Conservation (phyloP, 495 filamentous ascomycete genomes). For the Jackrogersella multiformis region DNA sequence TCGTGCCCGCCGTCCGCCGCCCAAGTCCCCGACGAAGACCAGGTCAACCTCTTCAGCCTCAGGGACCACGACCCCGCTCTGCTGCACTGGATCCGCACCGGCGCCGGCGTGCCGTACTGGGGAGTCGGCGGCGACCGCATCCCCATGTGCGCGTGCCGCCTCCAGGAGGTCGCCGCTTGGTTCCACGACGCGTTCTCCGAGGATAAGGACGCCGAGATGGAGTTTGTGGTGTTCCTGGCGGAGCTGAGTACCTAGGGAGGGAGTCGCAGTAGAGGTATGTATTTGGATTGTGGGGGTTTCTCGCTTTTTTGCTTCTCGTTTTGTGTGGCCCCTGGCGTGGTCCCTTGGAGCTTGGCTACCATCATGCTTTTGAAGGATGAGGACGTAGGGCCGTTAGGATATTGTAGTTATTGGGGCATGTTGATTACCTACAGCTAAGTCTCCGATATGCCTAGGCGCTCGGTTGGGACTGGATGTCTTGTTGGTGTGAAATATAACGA, state of each 20-base stretch:
- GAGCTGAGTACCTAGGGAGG: constrained; percentile 34
- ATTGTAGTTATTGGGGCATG: too few species aligned
- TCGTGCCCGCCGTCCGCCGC: background rate
- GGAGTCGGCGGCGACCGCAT: constrained; percentile 21
- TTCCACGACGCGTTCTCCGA: constrained; percentile 40
- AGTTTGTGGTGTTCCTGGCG: constrained; percentile 42
- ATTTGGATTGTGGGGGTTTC: too few species aligned
- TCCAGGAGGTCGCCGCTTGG: constrained; percentile 42
- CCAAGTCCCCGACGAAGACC: background rate
- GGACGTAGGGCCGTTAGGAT: too few species aligned
- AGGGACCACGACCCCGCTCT: constrained; percentile 31
- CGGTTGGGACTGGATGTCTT: too few species aligned
- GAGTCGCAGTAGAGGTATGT: constrained; percentile 1
- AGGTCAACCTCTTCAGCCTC: constrained; percentile 37
- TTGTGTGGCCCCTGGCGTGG: too few species aligned
- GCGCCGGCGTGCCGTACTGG: constrained; percentile 44
- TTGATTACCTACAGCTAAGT: too few species aligned
- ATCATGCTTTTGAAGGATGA: too few species aligned
- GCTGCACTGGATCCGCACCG: constrained; percentile 33
- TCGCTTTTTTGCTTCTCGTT: too few species aligned
- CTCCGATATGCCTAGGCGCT: too few species aligned
- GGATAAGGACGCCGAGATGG: constrained; percentile 41
- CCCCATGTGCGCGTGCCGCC: constrained; percentile 43
- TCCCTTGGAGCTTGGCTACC: too few species aligned
- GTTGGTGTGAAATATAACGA: too few species aligned